These are phyloP conservation scores for Oropetium thomaeum DNA, from an alignment of 176 grass and related monocot genomes.

Conservation along the genomic window DNA sequence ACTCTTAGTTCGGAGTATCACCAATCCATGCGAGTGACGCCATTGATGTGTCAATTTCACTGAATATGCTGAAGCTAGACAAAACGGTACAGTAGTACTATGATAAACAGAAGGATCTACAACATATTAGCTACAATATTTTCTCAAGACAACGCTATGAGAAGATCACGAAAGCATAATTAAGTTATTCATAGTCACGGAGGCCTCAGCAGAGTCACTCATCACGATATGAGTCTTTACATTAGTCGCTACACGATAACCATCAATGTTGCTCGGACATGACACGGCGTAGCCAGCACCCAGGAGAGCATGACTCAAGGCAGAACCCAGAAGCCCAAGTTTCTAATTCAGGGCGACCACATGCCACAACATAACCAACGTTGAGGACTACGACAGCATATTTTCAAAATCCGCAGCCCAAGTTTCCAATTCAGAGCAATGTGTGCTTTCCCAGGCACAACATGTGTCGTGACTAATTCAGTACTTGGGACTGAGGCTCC, in stretches of 20 bases:
- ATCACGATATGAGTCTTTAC: no score
- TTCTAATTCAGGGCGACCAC: background rate
- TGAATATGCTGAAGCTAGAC: background rate
- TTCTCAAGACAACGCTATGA: background rate
- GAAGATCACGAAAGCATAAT: background rate
- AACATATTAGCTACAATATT: background rate
- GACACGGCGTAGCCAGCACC: background rate
- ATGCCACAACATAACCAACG: background rate
- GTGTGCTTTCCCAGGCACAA: conserved; percentile 21
- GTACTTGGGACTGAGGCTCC: conserved; percentile 41
- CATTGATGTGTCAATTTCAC: background rate
- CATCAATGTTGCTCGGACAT: background rate
- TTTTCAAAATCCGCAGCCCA: background rate
- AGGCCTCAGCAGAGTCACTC: background rate
- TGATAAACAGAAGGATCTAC: background rate
- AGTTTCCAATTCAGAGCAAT: conserved; percentile 6
- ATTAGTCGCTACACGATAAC: background rate
- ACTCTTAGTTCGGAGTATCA: background rate
- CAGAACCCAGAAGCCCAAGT: background rate
- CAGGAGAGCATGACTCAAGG: background rate
- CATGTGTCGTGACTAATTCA: conserved; percentile 11
- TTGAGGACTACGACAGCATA: background rate
- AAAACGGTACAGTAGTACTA: background rate
- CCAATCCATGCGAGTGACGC: background rate
- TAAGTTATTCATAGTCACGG: background rate